These are phyloP conservation scores for Pouteria campechiana DNA, from an alignment of 179 eudicot species.

Conservation along the genomic window DNA sequence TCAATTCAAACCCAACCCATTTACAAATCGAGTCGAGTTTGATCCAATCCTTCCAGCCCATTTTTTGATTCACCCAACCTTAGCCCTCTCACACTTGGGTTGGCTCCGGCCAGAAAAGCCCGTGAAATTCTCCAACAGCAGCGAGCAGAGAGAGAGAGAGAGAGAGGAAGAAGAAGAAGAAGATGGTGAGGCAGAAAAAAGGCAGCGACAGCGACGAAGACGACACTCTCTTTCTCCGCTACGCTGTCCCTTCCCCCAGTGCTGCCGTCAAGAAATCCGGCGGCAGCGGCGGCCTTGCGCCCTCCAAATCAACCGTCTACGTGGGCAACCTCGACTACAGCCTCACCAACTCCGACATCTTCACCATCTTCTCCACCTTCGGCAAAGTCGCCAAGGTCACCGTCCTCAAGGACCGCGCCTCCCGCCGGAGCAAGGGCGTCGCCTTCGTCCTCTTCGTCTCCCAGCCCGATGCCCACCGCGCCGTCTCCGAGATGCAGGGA, in stretches of 20 bases:
- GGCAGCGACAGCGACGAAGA: constrained; percentile 59
- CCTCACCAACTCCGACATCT: constrained; percentile 84
- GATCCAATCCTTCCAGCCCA: too few relatives aligned
- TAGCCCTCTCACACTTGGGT: too few relatives aligned
- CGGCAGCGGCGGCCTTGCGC: constrained; percentile 71
- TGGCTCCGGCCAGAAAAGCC: too few relatives aligned
- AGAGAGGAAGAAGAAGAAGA: too few relatives aligned
- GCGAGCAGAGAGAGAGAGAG: too few relatives aligned
- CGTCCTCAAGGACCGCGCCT: constrained; percentile 52
- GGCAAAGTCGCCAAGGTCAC: constrained; percentile 91
- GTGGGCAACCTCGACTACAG: constrained; percentile 68
- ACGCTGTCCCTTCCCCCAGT: constrained; percentile 26
- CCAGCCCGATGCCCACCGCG: constrained; percentile 42
- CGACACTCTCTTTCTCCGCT: constrained; percentile 72
- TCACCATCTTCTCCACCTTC: constrained; percentile 89
- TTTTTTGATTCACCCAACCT: too few relatives aligned
- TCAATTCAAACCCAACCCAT: too few relatives aligned
- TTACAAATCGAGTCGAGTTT: too few relatives aligned
- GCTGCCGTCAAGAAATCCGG: constrained; percentile 5
- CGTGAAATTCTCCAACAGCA: too few relatives aligned
- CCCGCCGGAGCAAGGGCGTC: constrained; percentile 77
- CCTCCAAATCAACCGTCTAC: constrained; percentile 91
- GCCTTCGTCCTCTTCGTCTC: constrained; percentile 78
- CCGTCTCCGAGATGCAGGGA: constrained; percentile 41
- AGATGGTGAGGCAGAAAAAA: constrained; percentile 15